Conservation (phyloP, 176 grass and related monocot genomes). For the Musa itinerans region DNA sequence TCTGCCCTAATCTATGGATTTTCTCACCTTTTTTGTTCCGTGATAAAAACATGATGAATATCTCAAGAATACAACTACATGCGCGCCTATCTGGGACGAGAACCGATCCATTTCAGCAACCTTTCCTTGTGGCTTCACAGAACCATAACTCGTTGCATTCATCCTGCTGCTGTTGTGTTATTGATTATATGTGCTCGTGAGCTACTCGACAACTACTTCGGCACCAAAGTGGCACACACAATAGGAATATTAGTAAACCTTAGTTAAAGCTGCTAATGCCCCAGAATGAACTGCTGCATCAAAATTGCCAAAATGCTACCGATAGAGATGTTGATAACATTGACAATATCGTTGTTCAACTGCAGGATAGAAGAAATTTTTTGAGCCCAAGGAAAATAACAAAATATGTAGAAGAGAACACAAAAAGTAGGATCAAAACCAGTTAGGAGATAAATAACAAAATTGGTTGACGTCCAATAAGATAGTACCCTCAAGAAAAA, state of each 20-base stretch:
- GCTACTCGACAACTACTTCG: too few relatives aligned
- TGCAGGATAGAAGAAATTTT: slow-evolving; percentile 15
- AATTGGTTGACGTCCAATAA: neutral
- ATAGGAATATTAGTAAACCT: neutral
- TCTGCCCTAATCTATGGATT: too few relatives aligned
- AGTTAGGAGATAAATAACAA: too few relatives aligned
- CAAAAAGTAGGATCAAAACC: too few relatives aligned
- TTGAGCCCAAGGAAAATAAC: neutral
- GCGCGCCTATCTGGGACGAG: too few relatives aligned
- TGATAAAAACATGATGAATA: too few relatives aligned
- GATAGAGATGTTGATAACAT: slow-evolving; percentile 73
- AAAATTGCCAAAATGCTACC: slow-evolving; percentile 57
- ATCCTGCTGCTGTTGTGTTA: neutral
- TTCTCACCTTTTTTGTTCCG: too few relatives aligned
- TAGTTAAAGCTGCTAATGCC: slow-evolving; percentile 26
- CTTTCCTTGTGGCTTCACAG: neutral
- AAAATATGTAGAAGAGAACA: too few relatives aligned
- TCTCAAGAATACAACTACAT: too few relatives aligned
- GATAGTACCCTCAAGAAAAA: neutral
- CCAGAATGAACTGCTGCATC: slow-evolving; percentile 46
- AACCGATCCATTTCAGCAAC: too few relatives aligned
- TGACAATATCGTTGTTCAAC: slow-evolving; percentile 90
- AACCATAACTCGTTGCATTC: neutral
- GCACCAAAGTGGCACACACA: neutral
- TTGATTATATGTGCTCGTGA: neutral